These are phyloP conservation scores for Leccinum fibrillosum DNA, from an alignment of 768 basidiomycete species.

Conservation along the genomic window DNA sequence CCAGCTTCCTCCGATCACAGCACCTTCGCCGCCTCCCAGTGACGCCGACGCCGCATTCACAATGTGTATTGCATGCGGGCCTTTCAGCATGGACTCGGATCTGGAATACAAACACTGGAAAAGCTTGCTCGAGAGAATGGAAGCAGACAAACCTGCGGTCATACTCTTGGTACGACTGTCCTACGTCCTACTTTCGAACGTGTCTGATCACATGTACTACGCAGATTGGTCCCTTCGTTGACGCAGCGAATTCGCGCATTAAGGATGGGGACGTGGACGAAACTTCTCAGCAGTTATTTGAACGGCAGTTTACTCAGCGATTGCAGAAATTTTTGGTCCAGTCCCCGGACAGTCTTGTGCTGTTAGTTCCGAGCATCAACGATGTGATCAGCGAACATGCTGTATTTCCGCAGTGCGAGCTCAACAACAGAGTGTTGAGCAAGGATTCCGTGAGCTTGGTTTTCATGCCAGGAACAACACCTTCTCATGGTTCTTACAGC, in stretches of 20 bases:
- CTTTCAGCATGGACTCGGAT: slow-evolving; percentile 79
- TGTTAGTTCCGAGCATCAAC: slow-evolving; percentile 78
- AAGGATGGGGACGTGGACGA: slow-evolving; percentile 70
- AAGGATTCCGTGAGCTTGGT: slow-evolving; percentile 49
- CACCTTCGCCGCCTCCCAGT: slow-evolving; percentile 37
- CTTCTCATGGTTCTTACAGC: slow-evolving; percentile 40
- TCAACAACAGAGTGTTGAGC: slow-evolving; percentile 40
- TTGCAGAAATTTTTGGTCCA: slow-evolving; percentile 53
- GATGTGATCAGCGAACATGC: slow-evolving; percentile 78
- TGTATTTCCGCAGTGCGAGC: slow-evolving; percentile 80
- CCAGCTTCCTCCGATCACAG: slow-evolving; percentile 63
- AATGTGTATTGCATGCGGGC: slow-evolving; percentile 77
- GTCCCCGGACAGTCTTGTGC: slow-evolving; percentile 66
- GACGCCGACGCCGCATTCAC: slow-evolving; percentile 49
- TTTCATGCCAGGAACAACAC: neutral
- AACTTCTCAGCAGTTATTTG: slow-evolving; percentile 66
- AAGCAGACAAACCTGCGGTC: slow-evolving; percentile 64
- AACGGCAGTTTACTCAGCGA: slow-evolving; percentile 53
- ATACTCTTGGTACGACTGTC: slow-evolving; percentile 62
- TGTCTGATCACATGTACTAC: neutral
- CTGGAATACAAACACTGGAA: slow-evolving; percentile 72
- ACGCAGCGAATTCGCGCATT: slow-evolving; percentile 69
- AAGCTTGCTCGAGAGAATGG: slow-evolving; percentile 59
- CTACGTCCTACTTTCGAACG: neutral
- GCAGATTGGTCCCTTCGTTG: slow-evolving; percentile 92